These are phyloP conservation scores for Penicillium chermesinum DNA, from an alignment of 495 filamentous ascomycete species.

Conservation along the genomic window DNA sequence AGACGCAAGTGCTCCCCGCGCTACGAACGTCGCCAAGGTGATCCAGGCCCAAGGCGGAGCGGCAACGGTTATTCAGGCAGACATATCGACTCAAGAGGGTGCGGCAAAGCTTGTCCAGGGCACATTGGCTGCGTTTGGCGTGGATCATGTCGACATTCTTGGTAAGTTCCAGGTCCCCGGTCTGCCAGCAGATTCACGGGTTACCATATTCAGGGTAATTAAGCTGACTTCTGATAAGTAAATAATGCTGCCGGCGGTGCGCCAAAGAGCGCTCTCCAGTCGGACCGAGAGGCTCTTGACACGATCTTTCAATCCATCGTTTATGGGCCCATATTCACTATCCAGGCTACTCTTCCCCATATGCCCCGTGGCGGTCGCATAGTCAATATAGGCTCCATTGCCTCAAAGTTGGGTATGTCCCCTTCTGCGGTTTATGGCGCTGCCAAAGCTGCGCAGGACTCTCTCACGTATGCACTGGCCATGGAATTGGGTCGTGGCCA, in stretches of 20 bases:
- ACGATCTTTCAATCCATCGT: constrained; percentile 27
- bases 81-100: constrained; percentile 22
- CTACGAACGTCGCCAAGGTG: constrained; percentile 20
- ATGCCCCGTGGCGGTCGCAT: constrained; percentile 41
- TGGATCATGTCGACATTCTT: constrained; percentile 23
- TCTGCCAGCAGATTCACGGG: no score
- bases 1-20: constrained; percentile 24
- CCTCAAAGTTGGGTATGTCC: constrained; percentile 24
- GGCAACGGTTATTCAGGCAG: constrained; percentile 33
- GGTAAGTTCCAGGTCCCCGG: no score
- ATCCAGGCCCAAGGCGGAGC: constrained; percentile 15
- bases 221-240: constrained; percentile 9
- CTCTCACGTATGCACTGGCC: constrained; percentile 25
- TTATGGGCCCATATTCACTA: constrained; percentile 31
- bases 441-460: constrained; percentile 31
- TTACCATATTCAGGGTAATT: no score
- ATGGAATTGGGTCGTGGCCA: constrained; percentile 30
- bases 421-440: constrained; percentile 25
- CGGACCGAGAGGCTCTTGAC: constrained; percentile 14
- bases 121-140: constrained; percentile 4
- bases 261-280: constrained; percentile 1
- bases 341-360: constrained; percentile 35
- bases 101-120: constrained; percentile 10
- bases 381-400: constrained; percentile 41
- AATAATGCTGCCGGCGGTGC: constrained; percentile 14